Base-by-base conservation (phyloP, 768 basidiomycete species). In the Leccinum aurantiacum region DNA sequence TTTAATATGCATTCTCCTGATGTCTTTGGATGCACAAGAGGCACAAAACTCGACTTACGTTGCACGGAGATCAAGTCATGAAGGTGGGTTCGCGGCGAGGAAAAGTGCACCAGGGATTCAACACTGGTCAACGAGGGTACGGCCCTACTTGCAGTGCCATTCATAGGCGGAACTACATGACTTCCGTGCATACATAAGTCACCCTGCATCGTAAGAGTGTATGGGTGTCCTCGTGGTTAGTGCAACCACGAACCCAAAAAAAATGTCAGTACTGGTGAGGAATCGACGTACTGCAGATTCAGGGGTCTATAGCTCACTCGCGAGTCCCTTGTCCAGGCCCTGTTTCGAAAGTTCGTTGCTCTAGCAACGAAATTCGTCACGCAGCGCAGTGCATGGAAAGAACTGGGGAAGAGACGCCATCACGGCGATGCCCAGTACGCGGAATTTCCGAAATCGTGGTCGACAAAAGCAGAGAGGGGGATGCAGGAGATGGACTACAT, bases 211-310 rank as follows among this genome's bases (percentile, higher is more conserved):
- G 69, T 54, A 59, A n/a, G 59, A 50, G 56, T 24, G 60, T 57
- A 52, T 35, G 49, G 56, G 11, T 35, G 52, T 60, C 65, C 67
- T 67, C 67, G 69, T 73, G 71, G 69, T 60, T 44, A 60, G 57
- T 57, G 44, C 64, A 66, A 64, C 56, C 61, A 58, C 63, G 65
- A 63, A 67, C 59, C 56, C 31, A 67, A 46, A 46, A 60, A 50
- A 60, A 50, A 72, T 72, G 71, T 52, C 71, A 31, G 67, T 72
- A 62, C 60, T 73, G 69, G 71, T 72, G 58, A 69, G 71, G 51
- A 50, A 48, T 65, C 58, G 37, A 65, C 41, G 35, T 56, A 63
- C 49, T 63, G 58, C 17, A 55, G 57, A 54, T 27, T 46, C 58
- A 47, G 54, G 19, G 46, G 51, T 19, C 52, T 41, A 56, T 61